phyloP scores from a whole-genome alignment of 1,284 basidiomycete genomes.

The Boletus albobrunnescens region DNA sequence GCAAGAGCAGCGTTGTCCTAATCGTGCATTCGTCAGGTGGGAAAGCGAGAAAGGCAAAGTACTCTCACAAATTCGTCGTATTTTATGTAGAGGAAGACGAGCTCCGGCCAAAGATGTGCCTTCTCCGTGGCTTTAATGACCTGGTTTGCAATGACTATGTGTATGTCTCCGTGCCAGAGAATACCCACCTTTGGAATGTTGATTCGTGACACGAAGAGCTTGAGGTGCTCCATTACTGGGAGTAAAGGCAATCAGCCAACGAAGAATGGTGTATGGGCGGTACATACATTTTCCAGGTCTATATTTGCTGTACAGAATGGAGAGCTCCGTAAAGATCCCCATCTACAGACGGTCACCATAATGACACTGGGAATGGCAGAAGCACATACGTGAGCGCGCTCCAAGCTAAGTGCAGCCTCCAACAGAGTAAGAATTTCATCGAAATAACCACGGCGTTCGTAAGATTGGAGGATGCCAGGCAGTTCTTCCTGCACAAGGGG shows the following conservation, averaged over 20 bases:
- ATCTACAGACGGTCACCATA: conserved; percentile 45
- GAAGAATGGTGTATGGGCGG: conserved; percentile 11
- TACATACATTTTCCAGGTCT: conserved; percentile 82
- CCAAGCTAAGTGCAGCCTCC: conserved; percentile 92
- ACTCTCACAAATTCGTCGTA: conserved; percentile 86
- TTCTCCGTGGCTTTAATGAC: conserved; percentile 94
- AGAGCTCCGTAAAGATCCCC: conserved; percentile 92
- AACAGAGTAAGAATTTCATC: conserved; percentile 90
- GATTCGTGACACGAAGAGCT: conserved; percentile 95
- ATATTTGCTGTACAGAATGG: conserved; percentile 97
- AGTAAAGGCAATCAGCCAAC: conserved; percentile 6
- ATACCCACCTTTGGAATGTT: conserved; percentile 75
- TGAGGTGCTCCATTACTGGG: conserved; percentile 95
- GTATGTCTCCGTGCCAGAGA: conserved; percentile 1
- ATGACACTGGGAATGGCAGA: neutral
- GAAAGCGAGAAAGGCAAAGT: neutral
- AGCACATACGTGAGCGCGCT: conserved; percentile 84
- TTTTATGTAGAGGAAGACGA: conserved; percentile 97
- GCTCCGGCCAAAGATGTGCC: conserved; percentile 98
- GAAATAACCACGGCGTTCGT: conserved; percentile 91
- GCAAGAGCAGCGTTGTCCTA: conserved; percentile 93
- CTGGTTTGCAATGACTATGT: conserved; percentile 33
- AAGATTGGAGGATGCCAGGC: conserved; percentile 74
- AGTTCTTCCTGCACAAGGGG: conserved; percentile 72
- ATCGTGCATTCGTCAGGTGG: conserved; percentile 2